Conservation (phyloP, 495 filamentous ascomycete species). For the Neurospora tetrasperma region DNA sequence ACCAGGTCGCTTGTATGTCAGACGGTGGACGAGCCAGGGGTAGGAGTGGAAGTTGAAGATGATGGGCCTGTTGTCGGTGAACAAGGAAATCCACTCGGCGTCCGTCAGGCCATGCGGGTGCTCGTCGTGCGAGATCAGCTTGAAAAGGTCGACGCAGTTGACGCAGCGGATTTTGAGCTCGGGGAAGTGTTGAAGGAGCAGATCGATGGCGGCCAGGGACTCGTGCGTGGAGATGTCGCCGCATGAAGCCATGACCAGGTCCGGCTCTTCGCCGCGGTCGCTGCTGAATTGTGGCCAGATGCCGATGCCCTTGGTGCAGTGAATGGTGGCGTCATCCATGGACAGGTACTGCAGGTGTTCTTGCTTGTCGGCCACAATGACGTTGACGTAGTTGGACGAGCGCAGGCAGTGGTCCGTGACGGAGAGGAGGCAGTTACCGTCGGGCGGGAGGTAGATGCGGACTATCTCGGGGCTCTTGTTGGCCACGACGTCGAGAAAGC, state of each 20-base stretch:
- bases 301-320: conserved; percentile 59
- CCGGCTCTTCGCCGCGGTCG: conserved; percentile 52
- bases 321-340: conserved; percentile 55
- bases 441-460: conserved; percentile 65
- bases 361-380: conserved; percentile 67
- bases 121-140: conserved; percentile 51
- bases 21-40: conserved; percentile 62
- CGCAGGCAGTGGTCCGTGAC: conserved; percentile 60
- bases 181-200: conserved; percentile 54
- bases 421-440: conserved; percentile 61
- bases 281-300: conserved; percentile 40
- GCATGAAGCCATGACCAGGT: conserved; percentile 59
- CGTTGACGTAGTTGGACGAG: conserved; percentile 65
- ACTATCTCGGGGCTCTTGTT: conserved; percentile 69
- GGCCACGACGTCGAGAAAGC: conserved; percentile 63
- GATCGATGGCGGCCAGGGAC: conserved; percentile 54
- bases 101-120: conserved; percentile 60
- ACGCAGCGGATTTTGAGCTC: conserved; percentile 62
- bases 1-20: conserved; percentile 59
- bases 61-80: conserved; percentile 56
- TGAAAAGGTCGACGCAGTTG: conserved; percentile 68
- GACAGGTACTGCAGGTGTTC: conserved; percentile 60
- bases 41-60: conserved; percentile 76
- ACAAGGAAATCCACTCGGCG: conserved; percentile 50
- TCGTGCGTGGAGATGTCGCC: conserved; percentile 64